Conservation (phyloP, 495 filamentous ascomycete genomes). For the Aspergillus incahuasiensis region DNA sequence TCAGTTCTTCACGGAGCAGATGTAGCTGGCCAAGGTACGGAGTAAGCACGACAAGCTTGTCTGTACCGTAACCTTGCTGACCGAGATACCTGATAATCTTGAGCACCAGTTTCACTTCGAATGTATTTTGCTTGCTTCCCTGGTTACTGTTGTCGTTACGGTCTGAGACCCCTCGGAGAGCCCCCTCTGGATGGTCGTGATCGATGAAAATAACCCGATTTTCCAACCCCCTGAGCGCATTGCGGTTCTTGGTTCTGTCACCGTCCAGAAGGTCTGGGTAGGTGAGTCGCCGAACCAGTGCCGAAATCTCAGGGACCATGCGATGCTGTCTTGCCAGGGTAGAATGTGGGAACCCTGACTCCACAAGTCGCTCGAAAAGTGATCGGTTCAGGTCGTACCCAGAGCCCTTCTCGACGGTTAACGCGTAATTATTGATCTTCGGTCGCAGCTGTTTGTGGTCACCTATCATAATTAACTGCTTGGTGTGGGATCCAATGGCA, state of each 20-base stretch:
- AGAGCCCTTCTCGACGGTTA: slow-evolving; percentile 62
- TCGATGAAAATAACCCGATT: slow-evolving; percentile 63
- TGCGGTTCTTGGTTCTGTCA: slow-evolving; percentile 44
- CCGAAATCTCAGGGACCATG: slow-evolving; percentile 68
- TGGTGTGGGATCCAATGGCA: slow-evolving; percentile 51
- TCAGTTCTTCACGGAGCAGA: slow-evolving; percentile 50
- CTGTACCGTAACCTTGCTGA: slow-evolving; percentile 69
- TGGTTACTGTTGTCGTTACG: slow-evolving; percentile 45
- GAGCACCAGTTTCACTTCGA: slow-evolving; percentile 64
- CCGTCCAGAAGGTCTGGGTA: slow-evolving; percentile 64
- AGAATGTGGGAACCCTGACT: slow-evolving; percentile 48
- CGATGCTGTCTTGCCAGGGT: slow-evolving; percentile 61
- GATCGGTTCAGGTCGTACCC: slow-evolving; percentile 68
- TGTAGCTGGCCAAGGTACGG: slow-evolving; percentile 70
- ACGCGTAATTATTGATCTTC: slow-evolving; percentile 58
- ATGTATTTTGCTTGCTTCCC: slow-evolving; percentile 57
- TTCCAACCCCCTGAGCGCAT: slow-evolving; percentile 53
- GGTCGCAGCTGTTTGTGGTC: slow-evolving; percentile 77
- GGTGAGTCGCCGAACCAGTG: slow-evolving; percentile 52
- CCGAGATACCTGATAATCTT: slow-evolving; percentile 66
- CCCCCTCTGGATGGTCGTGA: slow-evolving; percentile 51
- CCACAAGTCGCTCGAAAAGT: slow-evolving; percentile 66
- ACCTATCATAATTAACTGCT: slow-evolving; percentile 70
- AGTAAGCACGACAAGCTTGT: slow-evolving; percentile 65
- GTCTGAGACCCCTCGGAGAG: slow-evolving; percentile 38